phyloP scores from a whole-genome alignment of 805 yeast genomes.

The Lachancea dasiensis region DNA sequence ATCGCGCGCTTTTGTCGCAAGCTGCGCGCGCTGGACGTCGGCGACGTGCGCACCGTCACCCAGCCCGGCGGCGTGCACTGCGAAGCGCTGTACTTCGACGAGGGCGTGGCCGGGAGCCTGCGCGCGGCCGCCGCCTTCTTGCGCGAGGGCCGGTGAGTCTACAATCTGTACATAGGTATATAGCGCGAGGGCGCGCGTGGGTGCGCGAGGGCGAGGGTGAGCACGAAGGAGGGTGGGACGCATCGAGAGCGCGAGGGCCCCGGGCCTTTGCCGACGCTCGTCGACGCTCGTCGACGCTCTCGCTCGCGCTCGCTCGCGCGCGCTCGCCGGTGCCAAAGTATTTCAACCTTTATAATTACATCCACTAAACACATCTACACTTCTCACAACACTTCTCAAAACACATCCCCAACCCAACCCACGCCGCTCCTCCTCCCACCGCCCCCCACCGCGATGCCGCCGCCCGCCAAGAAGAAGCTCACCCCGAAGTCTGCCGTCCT shows the following conservation, averaged over 20 bases:
- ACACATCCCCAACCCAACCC: no score
- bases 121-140: no score
- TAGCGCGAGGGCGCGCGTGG: no score
- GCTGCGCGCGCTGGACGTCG: conserved; percentile 1
- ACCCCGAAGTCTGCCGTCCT: conserved; percentile 29
- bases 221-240: no score
- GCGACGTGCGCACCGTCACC: not conserved
- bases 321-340: no score
- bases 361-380: not conserved
- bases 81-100: conserved; percentile 4
- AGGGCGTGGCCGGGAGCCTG: not conserved
- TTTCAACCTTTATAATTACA: no score
- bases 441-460: conserved; percentile 8
- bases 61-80: conserved; percentile 8
- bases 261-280: no score
- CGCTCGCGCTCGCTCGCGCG: no score
- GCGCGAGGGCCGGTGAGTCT: no score
- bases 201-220: no score
- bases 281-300: no score
- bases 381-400: not conserved
- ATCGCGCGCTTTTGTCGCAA: conserved; percentile 9
- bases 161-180: no score
- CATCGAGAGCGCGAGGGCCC: not conserved
- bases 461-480: conserved; percentile 24
- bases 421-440: not conserved